These are phyloP conservation scores for Lichtheimia corymbifera DNA, from an alignment of 371 early-diverging fungal species.

Conservation along the genomic window DNA sequence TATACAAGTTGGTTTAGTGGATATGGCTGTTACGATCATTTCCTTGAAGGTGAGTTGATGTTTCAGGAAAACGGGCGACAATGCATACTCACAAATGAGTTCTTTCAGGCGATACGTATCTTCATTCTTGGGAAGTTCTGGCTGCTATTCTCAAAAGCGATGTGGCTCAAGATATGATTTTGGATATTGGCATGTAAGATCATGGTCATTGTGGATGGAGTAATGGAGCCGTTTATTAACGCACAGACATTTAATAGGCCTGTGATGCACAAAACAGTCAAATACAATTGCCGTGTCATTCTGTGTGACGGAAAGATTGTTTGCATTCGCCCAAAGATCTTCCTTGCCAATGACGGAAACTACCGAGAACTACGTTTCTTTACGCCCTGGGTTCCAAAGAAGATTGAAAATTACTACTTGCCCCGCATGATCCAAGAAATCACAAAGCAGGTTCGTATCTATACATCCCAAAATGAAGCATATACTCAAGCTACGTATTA, in stretches of 20 bases:
- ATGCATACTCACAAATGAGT: background rate
- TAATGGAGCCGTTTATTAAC: background rate
- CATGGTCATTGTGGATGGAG: background rate
- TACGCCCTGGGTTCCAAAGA: slow-evolving; percentile 77
- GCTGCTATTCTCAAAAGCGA: slow-evolving; percentile 67
- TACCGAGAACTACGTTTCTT: slow-evolving; percentile 97
- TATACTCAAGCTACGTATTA: background rate
- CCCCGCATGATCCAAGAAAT: slow-evolving; percentile 80
- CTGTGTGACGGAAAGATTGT: slow-evolving; percentile 81
- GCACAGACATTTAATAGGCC: slow-evolving; percentile 63
- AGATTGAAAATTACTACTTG: slow-evolving; percentile 74
- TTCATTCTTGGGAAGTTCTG: slow-evolving; percentile 94
- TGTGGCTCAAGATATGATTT: slow-evolving; percentile 75
- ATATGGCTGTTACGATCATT: slow-evolving; percentile 98
- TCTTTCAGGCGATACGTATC: slow-evolving; percentile 80
- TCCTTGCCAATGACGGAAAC: slow-evolving; percentile 95
- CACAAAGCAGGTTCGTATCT: slow-evolving; percentile 67
- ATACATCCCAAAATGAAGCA: no score
- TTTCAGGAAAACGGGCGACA: background rate
- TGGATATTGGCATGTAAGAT: slow-evolving; percentile 93
- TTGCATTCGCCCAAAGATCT: slow-evolving; percentile 94
- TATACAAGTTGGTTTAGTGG: slow-evolving; percentile 59
- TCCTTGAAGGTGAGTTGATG: slow-evolving; percentile 75
- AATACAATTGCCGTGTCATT: slow-evolving; percentile 95
- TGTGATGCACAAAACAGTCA: slow-evolving; percentile 84